phyloP scores from a whole-genome alignment of 2,329 filamentous ascomycete genomes.

The Pochonia chlamydosporia region DNA sequence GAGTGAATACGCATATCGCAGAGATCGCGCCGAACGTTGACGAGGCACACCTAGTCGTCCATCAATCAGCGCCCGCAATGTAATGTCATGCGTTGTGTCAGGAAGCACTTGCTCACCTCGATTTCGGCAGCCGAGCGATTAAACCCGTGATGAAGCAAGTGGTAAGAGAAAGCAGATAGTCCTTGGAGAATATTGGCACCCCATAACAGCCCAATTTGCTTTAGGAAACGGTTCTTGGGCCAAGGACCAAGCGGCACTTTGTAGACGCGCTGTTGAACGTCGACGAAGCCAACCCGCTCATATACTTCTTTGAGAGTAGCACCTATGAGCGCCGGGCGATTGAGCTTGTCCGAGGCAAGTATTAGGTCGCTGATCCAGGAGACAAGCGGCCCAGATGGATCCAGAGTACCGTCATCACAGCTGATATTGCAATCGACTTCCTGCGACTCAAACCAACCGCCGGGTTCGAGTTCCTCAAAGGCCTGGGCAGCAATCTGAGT shows the following conservation, averaged over 20 bases:
- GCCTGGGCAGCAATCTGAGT: neutral
- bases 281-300: slow-evolving; percentile 25
- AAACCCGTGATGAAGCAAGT: neutral
- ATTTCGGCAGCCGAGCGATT: neutral
- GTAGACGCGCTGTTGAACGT: slow-evolving; percentile 20
- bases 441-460: slow-evolving; percentile 35
- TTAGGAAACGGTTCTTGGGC: slow-evolving; percentile 22
- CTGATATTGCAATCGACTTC: slow-evolving; percentile 20
- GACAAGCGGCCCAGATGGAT: slow-evolving; percentile 14
- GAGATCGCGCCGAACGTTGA: neutral
- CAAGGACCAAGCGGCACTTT: slow-evolving; percentile 25
- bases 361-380: slow-evolving; percentile 31
- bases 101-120: too few relatives aligned
- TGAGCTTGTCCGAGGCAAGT: slow-evolving; percentile 17
- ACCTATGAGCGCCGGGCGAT: slow-evolving; percentile 15
- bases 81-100: too few relatives aligned
- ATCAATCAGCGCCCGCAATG: too few relatives aligned
- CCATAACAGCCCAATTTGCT: slow-evolving; percentile 18
- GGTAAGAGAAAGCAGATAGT: neutral
- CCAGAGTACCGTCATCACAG: slow-evolving; percentile 22
- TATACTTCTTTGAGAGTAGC: slow-evolving; percentile 15
- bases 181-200: neutral
- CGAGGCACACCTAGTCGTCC: too few relatives aligned
- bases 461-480: slow-evolving; percentile 24
- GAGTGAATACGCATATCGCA: neutral